Base-by-base conservation (phyloP, 768 basidiomycete species). In the Tylopilus cervinicoccineus region DNA sequence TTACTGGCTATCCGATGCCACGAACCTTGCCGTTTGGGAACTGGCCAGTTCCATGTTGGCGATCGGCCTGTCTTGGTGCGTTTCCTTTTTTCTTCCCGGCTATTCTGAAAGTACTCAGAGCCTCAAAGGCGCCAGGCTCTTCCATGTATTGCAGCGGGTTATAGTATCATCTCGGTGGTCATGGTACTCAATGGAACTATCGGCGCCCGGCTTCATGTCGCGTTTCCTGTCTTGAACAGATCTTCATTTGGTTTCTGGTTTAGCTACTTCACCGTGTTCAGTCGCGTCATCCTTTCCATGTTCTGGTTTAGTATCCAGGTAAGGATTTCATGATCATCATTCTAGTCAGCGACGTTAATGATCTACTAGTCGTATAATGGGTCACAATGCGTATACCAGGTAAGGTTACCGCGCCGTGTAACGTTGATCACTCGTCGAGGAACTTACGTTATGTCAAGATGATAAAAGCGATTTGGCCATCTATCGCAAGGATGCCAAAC, bases 161-260 rank as follows among this genome's bases (percentile, higher is more conserved):
- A 88, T 58, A 66, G 77, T 52, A 77, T 91, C 55, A 88, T 91
- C 50, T 79, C 84, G 3, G 66, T 80, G 47, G 79, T 83, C 17
- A 81, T 92, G 73, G 79, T 89, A 2, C 70, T 87, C 40, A 93
- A 90, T 59, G 90, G 90, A 41, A 82, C 84, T 5, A 76, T 81
- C 23, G 88, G 90, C 22, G 85, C 89, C 22, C 78, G 85, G 17
- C 75, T 89, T 38, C 88, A 88, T 55, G 70, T 92, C 22, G 78
- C 86, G 0, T 91, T 91, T 62, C 76, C 78, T 0, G 77, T 93
- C 42, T 72, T 91, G n/a, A 88, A 85, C 56, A 76, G 91, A 14
- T 89, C 89, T 0, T 89, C 86, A 1, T 88, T 93, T 57, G 91
- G 91, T 1, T 93, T 91, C 69, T 93, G 86, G 81, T 78, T 92